Evolutionary conservation across 495 filamentous ascomycete species (phyloP), one percentile per base, ranked within the genome.

Genomic region (Penicillium nucicola): DNA sequence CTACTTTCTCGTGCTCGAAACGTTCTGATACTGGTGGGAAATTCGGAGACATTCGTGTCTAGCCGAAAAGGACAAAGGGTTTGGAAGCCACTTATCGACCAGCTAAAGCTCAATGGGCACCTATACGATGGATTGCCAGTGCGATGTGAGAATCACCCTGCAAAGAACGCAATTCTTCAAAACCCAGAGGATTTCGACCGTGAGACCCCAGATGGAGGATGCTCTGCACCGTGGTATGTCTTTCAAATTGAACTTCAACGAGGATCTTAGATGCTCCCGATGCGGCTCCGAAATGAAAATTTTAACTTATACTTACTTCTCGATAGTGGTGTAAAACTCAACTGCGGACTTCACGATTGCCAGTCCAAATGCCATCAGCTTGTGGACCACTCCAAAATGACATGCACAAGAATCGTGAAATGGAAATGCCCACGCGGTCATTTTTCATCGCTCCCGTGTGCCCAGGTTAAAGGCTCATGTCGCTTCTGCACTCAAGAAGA

Each of bases 121-220:
- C 62, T 92, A 0, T 86, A 85, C 48, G 81, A 89, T 54, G 88
- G 88, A 1, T 69, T 91, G 11, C 87, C 87, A 0, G 74, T 90
- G 2, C 72, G 74, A 43, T 92, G 88, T 56, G 79, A 86, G 53
- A 75, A 76, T 35, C 88, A 92, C 65, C 81, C 79, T 0, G n/a
- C 58, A 83, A 2, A 71, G 50, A 19, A 75, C 51, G 66, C 71
- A 0, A 31, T 83, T 2, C 46, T 89, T 3, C 50, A 50, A 12
- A 70, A 59, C 3, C 58, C 68, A 0, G 65, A 76, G 3, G 80
- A 86, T 19, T 91, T 91, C 52, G 77, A 82, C 8, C 67, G 54
- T 5, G 60, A 79, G 15, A 83, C 78, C 45, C 88, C 88, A 0
- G 87, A 91, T 62, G 88, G 88, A 2, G 88, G 88, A n/a, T 91